These are phyloP conservation scores for Aspergillus sp. DNA, from an alignment of 2,329 filamentous ascomycete species.

Conservation along the genomic window DNA sequence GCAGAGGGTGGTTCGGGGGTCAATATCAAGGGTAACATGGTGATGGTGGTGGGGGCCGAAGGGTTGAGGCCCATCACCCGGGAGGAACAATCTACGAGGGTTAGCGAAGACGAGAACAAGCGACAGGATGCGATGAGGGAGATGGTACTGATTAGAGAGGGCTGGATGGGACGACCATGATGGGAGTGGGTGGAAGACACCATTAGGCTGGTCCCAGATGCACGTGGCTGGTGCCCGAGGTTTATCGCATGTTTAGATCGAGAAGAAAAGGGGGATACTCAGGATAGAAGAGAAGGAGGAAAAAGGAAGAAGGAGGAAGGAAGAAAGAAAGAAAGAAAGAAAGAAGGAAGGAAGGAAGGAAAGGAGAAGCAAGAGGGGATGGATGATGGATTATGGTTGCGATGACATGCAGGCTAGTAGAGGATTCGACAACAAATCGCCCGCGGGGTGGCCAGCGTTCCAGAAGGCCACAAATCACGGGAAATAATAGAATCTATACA, in stretches of 20 bases:
- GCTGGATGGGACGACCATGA: slow-evolving; percentile 31
- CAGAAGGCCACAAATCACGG: neutral
- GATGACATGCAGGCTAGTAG: neutral
- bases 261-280: slow-evolving; percentile 15
- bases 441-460: too few species aligned
- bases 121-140: slow-evolving; percentile 6
- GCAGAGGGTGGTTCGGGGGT: slow-evolving; percentile 14
- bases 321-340: neutral
- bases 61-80: slow-evolving; percentile 24
- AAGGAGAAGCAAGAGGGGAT: neutral
- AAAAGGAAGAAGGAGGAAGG: neutral
- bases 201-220: slow-evolving; percentile 18
- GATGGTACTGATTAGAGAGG: slow-evolving; percentile 36
- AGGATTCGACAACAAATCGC: too few species aligned
- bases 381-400: slow-evolving; percentile 2
- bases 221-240: neutral
- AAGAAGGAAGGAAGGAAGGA: neutral
- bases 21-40: slow-evolving; percentile 21
- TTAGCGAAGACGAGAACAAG: neutral
- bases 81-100: slow-evolving; percentile 9
- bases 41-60: slow-evolving; percentile 28
- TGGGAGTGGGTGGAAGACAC: slow-evolving; percentile 23
- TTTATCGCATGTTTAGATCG: slow-evolving; percentile 41
- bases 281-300: slow-evolving; percentile 6
- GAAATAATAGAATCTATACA: too few species aligned